Evolutionary conservation across 2,329 filamentous ascomycete genomes (phyloP), one percentile per base, ranked within the genome.

Genomic region (Periconia sp.): DNA sequence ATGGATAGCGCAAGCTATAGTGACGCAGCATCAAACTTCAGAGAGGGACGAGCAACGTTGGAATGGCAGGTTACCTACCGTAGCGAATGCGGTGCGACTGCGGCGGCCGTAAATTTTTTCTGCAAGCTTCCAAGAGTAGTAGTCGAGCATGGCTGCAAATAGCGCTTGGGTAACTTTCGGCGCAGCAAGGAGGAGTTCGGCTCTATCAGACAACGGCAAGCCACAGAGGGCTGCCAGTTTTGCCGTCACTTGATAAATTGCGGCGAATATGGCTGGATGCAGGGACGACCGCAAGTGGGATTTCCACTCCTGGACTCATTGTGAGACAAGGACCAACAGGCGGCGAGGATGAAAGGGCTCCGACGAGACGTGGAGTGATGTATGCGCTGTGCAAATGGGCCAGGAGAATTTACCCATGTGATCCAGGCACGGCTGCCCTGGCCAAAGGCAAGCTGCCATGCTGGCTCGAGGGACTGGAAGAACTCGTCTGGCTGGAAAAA

Each of bases 401-500:
- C 25, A 40, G 46, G 50, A 31, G 47, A 24, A 53, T 80, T 62
- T 78, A 95, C 92, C 94, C 94, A 99, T 50, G 94, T 99, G 61
- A 96, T 80, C 89, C 92, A 99, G 19, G 92, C 89, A 50, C 88
- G 88, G 69, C 86, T 88, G 11, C 78, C 68, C 2, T 76, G 63
- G 16, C 92, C 92, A 77, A 96, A 96, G 3, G 88, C 88, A 41
- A 94, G 79, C 59, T 85, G 78, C 92, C 92, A 97, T 55, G 94
- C 94, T 39, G 94, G 92, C 74, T 99, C 94, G 31, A 97, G 81
- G 1, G 91, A 88, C 67, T 99, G 94, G 64, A 94, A 99, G 76
- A 89, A 97, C 71, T 99, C 94, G 75, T 99, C 94, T 19, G 94
- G 94, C 71, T 99, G 94, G 74, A 99, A 99, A 70, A 96, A 99